Evolutionary conservation across 2,329 filamentous ascomycete genomes (phyloP), one percentile per base, ranked within the genome.

Genomic region (Fusarium gaditjirri): DNA sequence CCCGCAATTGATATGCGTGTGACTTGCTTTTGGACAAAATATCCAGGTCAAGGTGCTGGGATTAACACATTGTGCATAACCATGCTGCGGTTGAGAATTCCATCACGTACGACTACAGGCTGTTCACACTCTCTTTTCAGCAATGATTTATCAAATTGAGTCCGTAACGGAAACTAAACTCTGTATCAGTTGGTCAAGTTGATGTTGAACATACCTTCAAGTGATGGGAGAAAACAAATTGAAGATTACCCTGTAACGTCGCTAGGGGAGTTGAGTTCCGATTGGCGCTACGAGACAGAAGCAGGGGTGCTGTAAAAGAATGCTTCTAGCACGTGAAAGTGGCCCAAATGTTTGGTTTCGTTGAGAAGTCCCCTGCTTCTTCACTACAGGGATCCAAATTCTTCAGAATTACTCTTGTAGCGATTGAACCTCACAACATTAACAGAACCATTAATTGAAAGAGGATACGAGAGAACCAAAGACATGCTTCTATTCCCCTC

Each of bases 291-390:
- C 25, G 39, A 36, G 6, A 33, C 3, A 35, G 19, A 14, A 50
- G 33, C 39, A 46, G 31, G 65, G 63, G 17, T 70, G 53, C 47
- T 47, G 31, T 11, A 12, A 35, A 35, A 57, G 56, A 17, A 55
- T 53, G 56, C 61, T 61, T 69, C 38, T 59, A 66, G 70, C 74
- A 76, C 69, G 74, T 76, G 74, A 76, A 76, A 71, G 47, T 73
- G 74, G 74, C 74, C 74, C 71, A 73, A 43, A 57, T 55, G 61
- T 65, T 62, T 75, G 71, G 53, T 56, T 49, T 56, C n/a, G 74
- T 74, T 71, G 65, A 74, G 57, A 74, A 61, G 27, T 35, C 44
- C 63, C 63, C 33, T 59, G 41, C 55, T 57, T 42, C 29, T 43
- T 29, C 31, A 9, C 43, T 17, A 53, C 57, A 50, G 53, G 43